Evolutionary conservation across 345 rosid species (phyloP).

Genomic region (Eutrema heterophyllum): DNA sequence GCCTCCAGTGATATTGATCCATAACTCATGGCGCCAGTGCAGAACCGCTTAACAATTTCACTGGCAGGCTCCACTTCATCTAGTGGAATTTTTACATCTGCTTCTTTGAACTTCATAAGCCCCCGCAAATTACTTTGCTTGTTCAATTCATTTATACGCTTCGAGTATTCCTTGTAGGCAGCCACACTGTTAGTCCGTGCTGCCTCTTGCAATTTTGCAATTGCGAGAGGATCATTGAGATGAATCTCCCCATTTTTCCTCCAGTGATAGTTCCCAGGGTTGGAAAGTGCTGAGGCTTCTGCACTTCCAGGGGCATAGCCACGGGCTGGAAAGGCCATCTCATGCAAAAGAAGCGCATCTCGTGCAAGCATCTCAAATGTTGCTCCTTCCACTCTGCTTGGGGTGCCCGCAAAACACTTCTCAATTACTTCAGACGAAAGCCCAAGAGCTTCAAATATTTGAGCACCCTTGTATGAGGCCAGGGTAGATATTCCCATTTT

Average conservation of each 20-base stretch:
- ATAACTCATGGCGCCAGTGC: constrained; percentile 99
- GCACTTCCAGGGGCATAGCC: constrained; percentile 88
- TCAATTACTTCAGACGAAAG: constrained; percentile 95
- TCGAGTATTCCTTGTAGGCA: constrained; percentile 92
- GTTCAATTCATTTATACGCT: constrained; percentile 84
- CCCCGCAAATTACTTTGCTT: constrained; percentile 93
- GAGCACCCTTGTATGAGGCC: constrained; percentile 99
- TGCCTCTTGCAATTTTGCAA: constrained; percentile 93
- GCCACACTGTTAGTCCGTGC: constrained; percentile 86
- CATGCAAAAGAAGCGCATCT: constrained; percentile 83
- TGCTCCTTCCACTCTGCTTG: constrained; percentile 98
- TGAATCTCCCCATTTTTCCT: constrained; percentile 96
- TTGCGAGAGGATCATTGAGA: constrained; percentile 97
- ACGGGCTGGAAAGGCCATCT: constrained; percentile 78
- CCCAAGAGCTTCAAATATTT: constrained; percentile 97
- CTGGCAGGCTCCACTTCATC: constrained; percentile 95
- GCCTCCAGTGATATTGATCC: constrained; percentile 99
- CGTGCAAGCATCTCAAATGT: constrained; percentile 97
- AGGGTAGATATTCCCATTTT: constrained; percentile 99
- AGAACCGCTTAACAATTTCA: constrained; percentile 96
- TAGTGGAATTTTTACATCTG: constrained; percentile 55
- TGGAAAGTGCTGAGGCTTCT: constrained; percentile 83
- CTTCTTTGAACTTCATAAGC: constrained; percentile 75
- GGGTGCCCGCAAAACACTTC: constrained; percentile 98
- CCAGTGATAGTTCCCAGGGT: constrained; percentile 99